These are phyloP conservation scores for Sphenostylis stenocarpa DNA, from an alignment of 306 rosid genomes.

Conservation along the genomic window DNA sequence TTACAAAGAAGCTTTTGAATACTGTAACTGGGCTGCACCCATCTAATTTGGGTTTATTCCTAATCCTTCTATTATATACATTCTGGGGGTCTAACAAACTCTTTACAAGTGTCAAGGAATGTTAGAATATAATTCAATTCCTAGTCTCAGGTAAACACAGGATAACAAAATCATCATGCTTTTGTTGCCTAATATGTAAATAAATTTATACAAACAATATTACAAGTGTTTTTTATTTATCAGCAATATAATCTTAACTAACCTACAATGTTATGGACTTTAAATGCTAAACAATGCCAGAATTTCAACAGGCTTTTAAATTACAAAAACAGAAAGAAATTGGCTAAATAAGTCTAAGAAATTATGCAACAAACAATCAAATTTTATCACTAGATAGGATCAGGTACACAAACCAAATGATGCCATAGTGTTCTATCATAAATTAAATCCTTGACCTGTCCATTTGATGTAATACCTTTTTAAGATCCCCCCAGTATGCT, in stretches of 20 bases:
- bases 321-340: neutral
- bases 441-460: neutral
- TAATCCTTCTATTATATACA: neutral
- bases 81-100: neutral
- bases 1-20: neutral
- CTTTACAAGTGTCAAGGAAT: neutral
- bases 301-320: constrained; percentile 7
- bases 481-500: neutral
- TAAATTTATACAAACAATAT: neutral
- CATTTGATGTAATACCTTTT: neutral
- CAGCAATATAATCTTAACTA: neutral
- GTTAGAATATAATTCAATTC: neutral
- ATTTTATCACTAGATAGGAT: neutral
- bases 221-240: constrained; percentile 13
- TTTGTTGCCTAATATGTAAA: constrained; percentile 1
- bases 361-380: neutral
- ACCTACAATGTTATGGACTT: constrained; percentile 20
- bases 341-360: neutral
- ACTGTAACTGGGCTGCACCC: neutral
- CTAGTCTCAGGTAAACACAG: no score
- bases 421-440: neutral
- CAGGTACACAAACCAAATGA: neutral
- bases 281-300: neutral
- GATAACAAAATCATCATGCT: neutral
- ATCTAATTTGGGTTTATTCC: neutral